Base-by-base conservation (phyloP, 805 yeast genomes). In the Kazachstania kunashirensis region DNA sequence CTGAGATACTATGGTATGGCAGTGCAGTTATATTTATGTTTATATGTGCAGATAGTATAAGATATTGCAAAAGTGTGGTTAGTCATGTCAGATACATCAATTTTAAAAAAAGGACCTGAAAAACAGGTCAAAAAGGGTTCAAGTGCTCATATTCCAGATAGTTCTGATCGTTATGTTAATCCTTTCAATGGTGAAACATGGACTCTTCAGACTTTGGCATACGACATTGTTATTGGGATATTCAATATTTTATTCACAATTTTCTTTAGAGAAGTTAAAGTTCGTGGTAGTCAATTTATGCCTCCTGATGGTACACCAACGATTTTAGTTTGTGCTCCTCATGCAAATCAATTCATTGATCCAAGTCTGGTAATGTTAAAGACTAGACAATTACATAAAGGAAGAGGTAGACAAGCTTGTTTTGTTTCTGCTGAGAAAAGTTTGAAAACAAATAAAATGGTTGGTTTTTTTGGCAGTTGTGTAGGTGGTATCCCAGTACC, bases 401-500 rank as follows among this genome's bases (percentile, higher is more conserved):
- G 30, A 33, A 67, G 79, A 1, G 71, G 77, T 2, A 68, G 96
- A 42, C 68, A 83, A 39, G 68, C 84, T 11, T 73, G 84, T 24
- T 84, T 85, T 49, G 70, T 88, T 42, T 81, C 86, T 42, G 97
- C 97, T 6, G 94, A 80, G 30, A 68, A 70, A 19, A 79, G 94
- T 12, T 73, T 79, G 53, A 63, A 71, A 34, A 30, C 24, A 7
- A 70, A 71, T 31, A 65, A 62, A 30, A 66, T 84, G 38, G 77
- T 89, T 42, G 95, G 96, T 3, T 53, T 71, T n/a, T 66, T 89
- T 45, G 77, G 95, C 6, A 65, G 77, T 37, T 66, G 76, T 29
- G 82, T 84, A 44, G 68, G 77, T 52, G 71, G 95, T 3, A 88
- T 89, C 40, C 95, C 96, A 0, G 97, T 92, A 2, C 79, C 79